Base-by-base conservation (phyloP, 169 alveolate species). In the Plasmodium adleri region DNA sequence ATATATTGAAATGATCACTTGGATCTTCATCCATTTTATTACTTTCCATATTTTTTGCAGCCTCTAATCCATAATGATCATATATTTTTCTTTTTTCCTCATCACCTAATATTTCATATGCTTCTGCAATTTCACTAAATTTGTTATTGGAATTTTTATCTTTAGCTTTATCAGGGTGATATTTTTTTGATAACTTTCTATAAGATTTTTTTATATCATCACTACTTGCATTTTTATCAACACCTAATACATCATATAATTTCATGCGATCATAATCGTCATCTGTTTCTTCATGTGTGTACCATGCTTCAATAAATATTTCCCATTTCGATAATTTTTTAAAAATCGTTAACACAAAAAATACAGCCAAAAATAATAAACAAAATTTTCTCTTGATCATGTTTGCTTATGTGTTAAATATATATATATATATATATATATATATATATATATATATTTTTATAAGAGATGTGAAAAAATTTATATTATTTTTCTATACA, bases 171-270 rank as follows among this genome's bases (percentile, higher is more conserved):
- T 97, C 99, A 26, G 99, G 99, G 86, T 97, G 99, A 70, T 94
- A 96, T 92, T 96, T 95, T 74, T 93, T 90, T 60, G 96, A 93
- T 56, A 94, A 74, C 50, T 88, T 91, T 32, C 93, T 71, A 87
- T 96, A 98, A 45, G 99, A 98, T 88, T 97, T 97, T 76, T 97
- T 97, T 47, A 98, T 97, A 52, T 97, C 98, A 49, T 94, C 94
- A 20, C 93, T 87, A 4, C 95, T 92, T 56, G 97, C 96, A 26
- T 92, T 67, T 72, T 92, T 93, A 3, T 80, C 39, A 60, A 95
- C 95, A 1, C 97, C 97, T 20, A 95, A 72, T n/a, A 78, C 91
- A 17, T 93, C 92, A 75, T 93, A 93, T 73, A 88, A 88, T 43
- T 93, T 91, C 88, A 85, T 75, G 52, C 71, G 71, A 28, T 67